These are phyloP conservation scores for Paramecium biaurelia DNA, from an alignment of 73 alveolate genomes.

Conservation along the genomic window DNA sequence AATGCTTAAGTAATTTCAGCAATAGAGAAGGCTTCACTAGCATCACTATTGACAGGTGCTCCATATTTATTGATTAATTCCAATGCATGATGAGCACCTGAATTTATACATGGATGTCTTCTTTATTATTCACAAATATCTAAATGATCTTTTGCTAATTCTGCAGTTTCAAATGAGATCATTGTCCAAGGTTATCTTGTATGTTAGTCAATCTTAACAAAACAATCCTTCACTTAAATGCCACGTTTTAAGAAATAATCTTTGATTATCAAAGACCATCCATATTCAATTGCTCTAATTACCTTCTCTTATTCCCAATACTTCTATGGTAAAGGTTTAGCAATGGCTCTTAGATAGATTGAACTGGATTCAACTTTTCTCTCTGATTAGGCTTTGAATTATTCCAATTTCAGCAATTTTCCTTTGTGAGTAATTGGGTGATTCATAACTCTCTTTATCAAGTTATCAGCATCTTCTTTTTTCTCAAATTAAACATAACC, in stretches of 20 bases:
- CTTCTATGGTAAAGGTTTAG: background rate
- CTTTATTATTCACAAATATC: slow-evolving; percentile 40
- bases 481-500: slow-evolving; percentile 47
- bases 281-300: slow-evolving; percentile 32
- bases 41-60: slow-evolving; percentile 44
- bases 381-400: slow-evolving; percentile 48
- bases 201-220: slow-evolving; percentile 24
- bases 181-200: slow-evolving; percentile 52
- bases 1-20: background rate
- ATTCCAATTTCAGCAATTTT: slow-evolving; percentile 2
- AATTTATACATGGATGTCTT: slow-evolving; percentile 40
- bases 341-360: slow-evolving; percentile 48
- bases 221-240: background rate
- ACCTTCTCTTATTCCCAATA: background rate
- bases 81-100: slow-evolving; percentile 40
- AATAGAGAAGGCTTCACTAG: background rate
- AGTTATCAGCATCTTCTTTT: slow-evolving; percentile 37
- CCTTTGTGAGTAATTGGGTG: background rate
- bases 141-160: background rate
- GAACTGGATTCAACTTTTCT: slow-evolving; percentile 29
- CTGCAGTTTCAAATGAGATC: background rate
- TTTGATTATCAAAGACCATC: slow-evolving; percentile 25
- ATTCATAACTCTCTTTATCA: background rate
- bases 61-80: background rate
- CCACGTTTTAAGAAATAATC: background rate